Base-by-base conservation (phyloP, 2,329 filamentous ascomycete species). In the Stagonosporopsis vannaccii region DNA sequence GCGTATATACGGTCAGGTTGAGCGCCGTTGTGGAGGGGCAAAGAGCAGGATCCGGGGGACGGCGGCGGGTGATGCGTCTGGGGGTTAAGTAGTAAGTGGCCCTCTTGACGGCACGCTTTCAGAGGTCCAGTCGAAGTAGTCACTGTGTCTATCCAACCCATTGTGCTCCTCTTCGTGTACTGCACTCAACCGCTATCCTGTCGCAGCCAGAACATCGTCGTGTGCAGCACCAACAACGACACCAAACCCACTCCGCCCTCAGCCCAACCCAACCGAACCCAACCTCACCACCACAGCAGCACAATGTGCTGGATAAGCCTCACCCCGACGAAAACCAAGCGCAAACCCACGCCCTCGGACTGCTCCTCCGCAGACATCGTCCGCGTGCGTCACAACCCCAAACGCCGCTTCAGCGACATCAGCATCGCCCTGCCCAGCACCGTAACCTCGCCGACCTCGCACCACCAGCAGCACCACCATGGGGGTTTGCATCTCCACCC, bases 301-400 rank as follows among this genome's bases (percentile, higher is more conserved):
- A 15, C 19, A 12, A 73, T 73, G 70, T 73, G 70, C 59, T 73
- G 70, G 70, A 68, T 73, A 46, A 71, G 66, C 20, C 69, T 73
- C 30, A 67, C 66, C 4, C 70, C 70, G 42, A 26, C 55, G 46
- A 66, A 62, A 56, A 56, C 51, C 60, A 66, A 62, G 51, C 60
- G 55, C 56, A 56, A 52, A 20, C 9, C 39, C 20, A 19, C 54
- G 9, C 44, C 54, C 17, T 58, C 54, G 9, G 48, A 52, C 39
- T 52, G 48, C 25, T 58, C 48, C 3, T 52, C 54, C n/a, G 54
- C 69, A 53, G 63, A 71, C 20, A 61, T 72, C 64, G 67, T 71
- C 25, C 69, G 69, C 57, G 61, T 72, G 22, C 67, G 61, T 28
- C 59, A 59, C 53, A 62, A 54, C n/a, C 55, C 59, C 17, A 59